Base-by-base conservation (phyloP, 1,284 basidiomycete species). In the Phaffia rhodozyma region DNA sequence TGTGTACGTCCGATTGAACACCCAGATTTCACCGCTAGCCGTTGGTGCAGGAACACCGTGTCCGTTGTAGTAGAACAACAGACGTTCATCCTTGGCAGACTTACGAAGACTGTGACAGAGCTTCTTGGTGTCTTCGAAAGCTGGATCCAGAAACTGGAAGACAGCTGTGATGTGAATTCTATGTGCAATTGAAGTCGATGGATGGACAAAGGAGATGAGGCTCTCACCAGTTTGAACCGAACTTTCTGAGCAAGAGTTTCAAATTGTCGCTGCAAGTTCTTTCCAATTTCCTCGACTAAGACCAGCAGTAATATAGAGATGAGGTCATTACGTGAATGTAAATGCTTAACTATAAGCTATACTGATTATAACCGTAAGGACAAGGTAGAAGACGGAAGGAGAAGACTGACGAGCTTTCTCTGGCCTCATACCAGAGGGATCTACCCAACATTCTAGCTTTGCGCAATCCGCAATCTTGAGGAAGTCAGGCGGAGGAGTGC, bases 391-490 rank as follows among this genome's bases (percentile, higher is more conserved):
- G 47, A 13, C n/a, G 27, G 52, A 16, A 43, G 2, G 20, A 16
- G 7, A 47, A 6, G 16, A 65, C 63, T 47, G 5, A 65, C 63
- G 79, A 52, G 91, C 92, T 74, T 94, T 94, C 67, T 87, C 84
- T 1, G 86, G 86, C 27, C 86, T 88, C 79, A 92, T 83, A 32
- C 85, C 86, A 68, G 87, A 86, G 1, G 94, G 94, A 76, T 98
- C 94, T 53, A 97, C 89, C 94, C 94, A 98, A 70, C 91, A 93
- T 76, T 98, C 94, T 60, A 97, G 80, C 60, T 89, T 86, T 0
- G 94, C 92, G 72, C 91, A 97, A 0, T 94, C 96, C 69, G 88
- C 89, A 11, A 96, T 97, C 80, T 97, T 98, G 77, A 97, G 87
- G 58, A 97, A 81, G 72, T 98, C 94, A 65, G 94, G 94, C 21